These are phyloP conservation scores for Neoascochyta sp. DNA, from an alignment of 2,329 filamentous ascomycete genomes.

Conservation along the genomic window DNA sequence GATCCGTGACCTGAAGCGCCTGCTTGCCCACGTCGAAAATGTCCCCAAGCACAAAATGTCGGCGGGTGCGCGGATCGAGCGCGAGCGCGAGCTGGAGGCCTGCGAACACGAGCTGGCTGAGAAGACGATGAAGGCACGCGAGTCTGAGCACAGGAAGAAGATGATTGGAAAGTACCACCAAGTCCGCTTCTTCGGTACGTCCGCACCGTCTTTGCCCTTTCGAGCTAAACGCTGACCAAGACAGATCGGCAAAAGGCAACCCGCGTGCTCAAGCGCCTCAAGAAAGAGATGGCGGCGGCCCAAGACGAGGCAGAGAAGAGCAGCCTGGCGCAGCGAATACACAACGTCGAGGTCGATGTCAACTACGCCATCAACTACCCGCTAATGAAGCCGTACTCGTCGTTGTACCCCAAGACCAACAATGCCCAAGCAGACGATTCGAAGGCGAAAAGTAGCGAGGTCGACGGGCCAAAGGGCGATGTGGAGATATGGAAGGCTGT, in stretches of 20 bases:
- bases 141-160: constrained; percentile 59
- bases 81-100: constrained; percentile 67
- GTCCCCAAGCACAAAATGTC: constrained; percentile 53
- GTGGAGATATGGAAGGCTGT: constrained; percentile 66
- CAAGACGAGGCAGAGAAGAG: constrained; percentile 52
- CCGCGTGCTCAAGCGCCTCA: constrained; percentile 62
- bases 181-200: constrained; percentile 75
- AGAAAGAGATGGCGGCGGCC: constrained; percentile 53
- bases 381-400: constrained; percentile 65
- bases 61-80: constrained; percentile 62
- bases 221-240: constrained; percentile 7
- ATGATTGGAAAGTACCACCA: constrained; percentile 81
- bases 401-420: constrained; percentile 46
- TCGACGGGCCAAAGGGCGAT: constrained; percentile 45
- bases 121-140: constrained; percentile 44
- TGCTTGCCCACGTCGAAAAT: constrained; percentile 55
- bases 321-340: constrained; percentile 55
- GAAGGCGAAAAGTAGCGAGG: constrained; percentile 31
- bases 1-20: constrained; percentile 64
- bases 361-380: constrained; percentile 73
- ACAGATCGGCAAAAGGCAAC: constrained; percentile 70
- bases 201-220: neutral
- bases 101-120: constrained; percentile 60
- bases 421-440: constrained; percentile 21
- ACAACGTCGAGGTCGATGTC: constrained; percentile 68